A percentile compares a stretch with the other conserved stretches of the same genome.
Evolutionary conservation across 225 moss, liverwort and hornwort species (phyloP).

Genomic region (Marchantia paleacea): DNA sequence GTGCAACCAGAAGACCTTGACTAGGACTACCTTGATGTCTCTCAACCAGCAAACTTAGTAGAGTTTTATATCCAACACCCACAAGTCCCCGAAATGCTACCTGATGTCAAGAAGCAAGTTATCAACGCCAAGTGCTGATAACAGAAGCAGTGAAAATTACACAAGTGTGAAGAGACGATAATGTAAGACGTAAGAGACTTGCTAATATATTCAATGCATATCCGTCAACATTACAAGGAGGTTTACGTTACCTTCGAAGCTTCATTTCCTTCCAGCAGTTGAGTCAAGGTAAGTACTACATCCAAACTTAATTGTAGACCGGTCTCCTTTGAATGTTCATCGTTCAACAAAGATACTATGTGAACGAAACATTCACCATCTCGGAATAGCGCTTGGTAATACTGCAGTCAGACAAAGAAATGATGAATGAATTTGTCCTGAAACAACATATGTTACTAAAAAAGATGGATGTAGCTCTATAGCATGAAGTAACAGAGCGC

Average conservation of each 20-base stretch:
- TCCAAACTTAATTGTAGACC: conserved; percentile 71
- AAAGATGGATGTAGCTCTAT: background rate
- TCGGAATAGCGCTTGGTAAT: conserved; percentile 78
- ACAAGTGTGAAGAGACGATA: background rate
- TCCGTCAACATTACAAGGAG: background rate
- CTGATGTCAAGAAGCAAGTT: conserved; percentile 32
- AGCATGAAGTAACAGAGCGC: background rate
- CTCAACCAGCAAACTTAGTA: conserved; percentile 64
- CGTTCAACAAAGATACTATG: conserved; percentile 73
- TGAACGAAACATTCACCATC: conserved; percentile 84
- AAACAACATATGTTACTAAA: background rate
- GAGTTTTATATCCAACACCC: conserved; percentile 64
- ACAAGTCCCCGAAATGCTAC: conserved; percentile 64
- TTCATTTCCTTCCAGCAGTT: conserved; percentile 69
- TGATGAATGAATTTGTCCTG: background rate
- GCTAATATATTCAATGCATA: background rate
- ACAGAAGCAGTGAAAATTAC: background rate
- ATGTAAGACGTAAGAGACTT: background rate
- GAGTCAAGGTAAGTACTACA: conserved; percentile 67
- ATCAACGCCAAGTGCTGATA: background rate
- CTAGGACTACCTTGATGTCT: conserved; percentile 63
- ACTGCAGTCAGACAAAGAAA: conserved; percentile 36
- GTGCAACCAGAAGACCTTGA: conserved; percentile 51
- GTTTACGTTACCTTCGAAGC: conserved; percentile 57
- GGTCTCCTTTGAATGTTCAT: conserved; percentile 61